Percentiles rank a stretch among this genome's conserved stretches.
These are phyloP conservation scores for Penicillium goetzii DNA, from an alignment of 495 filamentous ascomycete genomes.

Conservation along the genomic window DNA sequence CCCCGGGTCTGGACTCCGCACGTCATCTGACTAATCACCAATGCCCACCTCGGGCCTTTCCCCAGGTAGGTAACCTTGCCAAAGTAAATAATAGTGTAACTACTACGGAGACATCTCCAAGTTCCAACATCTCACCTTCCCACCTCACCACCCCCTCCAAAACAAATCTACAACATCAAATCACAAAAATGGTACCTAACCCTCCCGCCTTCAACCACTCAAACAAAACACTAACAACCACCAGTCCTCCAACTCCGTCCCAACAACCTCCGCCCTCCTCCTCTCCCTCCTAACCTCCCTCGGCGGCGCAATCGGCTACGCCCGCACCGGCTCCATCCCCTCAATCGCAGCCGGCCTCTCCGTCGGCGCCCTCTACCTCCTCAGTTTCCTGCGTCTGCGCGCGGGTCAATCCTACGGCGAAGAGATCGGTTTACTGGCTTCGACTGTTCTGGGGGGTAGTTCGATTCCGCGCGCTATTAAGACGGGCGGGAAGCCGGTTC, in stretches of 20 bases:
- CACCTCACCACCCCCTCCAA: neutral
- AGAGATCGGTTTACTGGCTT: constrained; percentile 78
- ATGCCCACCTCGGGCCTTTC: neutral
- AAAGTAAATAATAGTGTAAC: neutral
- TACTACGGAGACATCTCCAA: neutral
- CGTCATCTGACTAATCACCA: constrained; percentile 17
- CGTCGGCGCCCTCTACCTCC: constrained; percentile 69
- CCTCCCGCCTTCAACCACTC: neutral
- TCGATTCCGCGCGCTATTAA: constrained; percentile 83
- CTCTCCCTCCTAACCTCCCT: constrained; percentile 82
- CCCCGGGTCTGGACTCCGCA: constrained; percentile 1
- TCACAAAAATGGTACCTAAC: neutral
- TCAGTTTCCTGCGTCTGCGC: constrained; percentile 42
- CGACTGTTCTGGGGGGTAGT: constrained; percentile 75
- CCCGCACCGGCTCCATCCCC: constrained; percentile 80
- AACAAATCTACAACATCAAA: neutral
- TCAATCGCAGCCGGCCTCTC: constrained; percentile 80
- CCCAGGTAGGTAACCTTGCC: constrained; percentile 1
- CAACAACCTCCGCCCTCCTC: constrained; percentile 61
- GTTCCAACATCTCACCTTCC: neutral
- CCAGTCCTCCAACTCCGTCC: constrained; percentile 14
- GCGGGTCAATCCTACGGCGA: constrained; percentile 67
- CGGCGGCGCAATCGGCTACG: constrained; percentile 85
- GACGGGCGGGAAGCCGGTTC: constrained; percentile 72
- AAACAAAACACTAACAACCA: constrained; percentile 13